Percentiles rank a stretch among this genome's conserved stretches.
These are phyloP conservation scores for Gomphus sp. DNA, from an alignment of 1,284 basidiomycete species.

Conservation along the genomic window DNA sequence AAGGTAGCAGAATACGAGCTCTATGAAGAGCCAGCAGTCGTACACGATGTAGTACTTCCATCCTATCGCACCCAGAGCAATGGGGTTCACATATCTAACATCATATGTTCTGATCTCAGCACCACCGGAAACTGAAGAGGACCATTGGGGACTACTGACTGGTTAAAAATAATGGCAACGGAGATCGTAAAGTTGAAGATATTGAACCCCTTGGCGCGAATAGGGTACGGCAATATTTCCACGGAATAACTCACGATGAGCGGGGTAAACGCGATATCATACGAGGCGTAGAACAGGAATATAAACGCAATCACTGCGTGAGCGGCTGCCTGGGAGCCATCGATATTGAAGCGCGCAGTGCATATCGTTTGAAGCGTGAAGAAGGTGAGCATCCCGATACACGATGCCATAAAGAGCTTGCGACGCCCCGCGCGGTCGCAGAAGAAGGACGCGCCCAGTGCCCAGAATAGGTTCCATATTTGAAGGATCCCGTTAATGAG, in stretches of 20 bases:
- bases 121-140: not conserved
- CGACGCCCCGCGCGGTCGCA: conserved; percentile 56
- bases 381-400: conserved; percentile 59
- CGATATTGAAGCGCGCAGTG: conserved; percentile 50
- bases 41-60: conserved; percentile 57
- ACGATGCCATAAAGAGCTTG: conserved; percentile 55
- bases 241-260: conserved; percentile 69
- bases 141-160: conserved; percentile 19
- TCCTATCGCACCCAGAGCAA: conserved; percentile 45
- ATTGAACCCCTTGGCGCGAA: conserved; percentile 75
- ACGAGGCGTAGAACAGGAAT: conserved; percentile 64
- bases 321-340: conserved; percentile 33
- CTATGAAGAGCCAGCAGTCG: conserved; percentile 56
- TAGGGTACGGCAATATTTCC: conserved; percentile 61
- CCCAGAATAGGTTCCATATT: conserved; percentile 67
- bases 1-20: conserved; percentile 53
- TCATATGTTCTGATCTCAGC: not conserved
- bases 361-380: conserved; percentile 66
- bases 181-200: conserved; percentile 62
- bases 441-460: conserved; percentile 45
- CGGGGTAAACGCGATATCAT: conserved; percentile 66
- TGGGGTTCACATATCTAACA: conserved; percentile 57
- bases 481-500: conserved; percentile 68
- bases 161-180: conserved; percentile 65
- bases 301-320: conserved; percentile 70